Conservation (phyloP, 2,329 filamentous ascomycete species). For the Trichothecium roseum region DNA sequence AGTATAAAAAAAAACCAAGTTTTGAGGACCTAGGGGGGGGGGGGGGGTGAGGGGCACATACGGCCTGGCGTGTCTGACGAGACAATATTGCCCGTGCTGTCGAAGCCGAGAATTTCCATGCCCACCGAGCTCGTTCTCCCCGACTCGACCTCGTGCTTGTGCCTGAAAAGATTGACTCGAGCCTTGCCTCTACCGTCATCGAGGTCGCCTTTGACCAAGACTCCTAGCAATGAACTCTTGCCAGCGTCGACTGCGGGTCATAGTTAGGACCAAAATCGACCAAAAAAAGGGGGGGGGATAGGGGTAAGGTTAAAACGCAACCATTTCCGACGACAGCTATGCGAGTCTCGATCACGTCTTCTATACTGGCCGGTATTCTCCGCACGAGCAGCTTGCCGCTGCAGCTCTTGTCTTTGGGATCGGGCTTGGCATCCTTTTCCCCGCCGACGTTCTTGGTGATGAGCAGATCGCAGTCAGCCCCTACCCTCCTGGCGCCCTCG, state of each 20-base stretch:
- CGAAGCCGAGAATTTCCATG: conserved; percentile 98
- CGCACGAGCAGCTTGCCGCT: conserved; percentile 84
- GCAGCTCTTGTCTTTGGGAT: conserved; percentile 57
- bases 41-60: conserved; percentile 28
- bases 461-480: conserved; percentile 70
- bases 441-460: conserved; percentile 88
- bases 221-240: conserved; percentile 91
- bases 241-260: conserved; percentile 91
- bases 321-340: conserved; percentile 96
- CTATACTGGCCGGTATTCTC: conserved; percentile 59
- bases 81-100: conserved; percentile 74
- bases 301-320: conserved; percentile 13
- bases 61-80: conserved; percentile 73
- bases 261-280: too few relatives aligned
- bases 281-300: too few relatives aligned
- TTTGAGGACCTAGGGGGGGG: too few relatives aligned
- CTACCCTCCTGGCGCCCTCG: conserved; percentile 51
- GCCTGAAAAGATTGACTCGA: conserved; percentile 88
- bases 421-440: conserved; percentile 54
- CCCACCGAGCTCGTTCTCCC: conserved; percentile 92
- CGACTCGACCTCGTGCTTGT: conserved; percentile 96
- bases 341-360: conserved; percentile 88
- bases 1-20: background rate
- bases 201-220: conserved; percentile 87
- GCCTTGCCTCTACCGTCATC: conserved; percentile 92